Percentiles rank a stretch among this genome's conserved stretches.
Evolutionary conservation across 2,329 filamentous ascomycete genomes (phyloP).

Genomic region (Fusarium sulawesiense): DNA sequence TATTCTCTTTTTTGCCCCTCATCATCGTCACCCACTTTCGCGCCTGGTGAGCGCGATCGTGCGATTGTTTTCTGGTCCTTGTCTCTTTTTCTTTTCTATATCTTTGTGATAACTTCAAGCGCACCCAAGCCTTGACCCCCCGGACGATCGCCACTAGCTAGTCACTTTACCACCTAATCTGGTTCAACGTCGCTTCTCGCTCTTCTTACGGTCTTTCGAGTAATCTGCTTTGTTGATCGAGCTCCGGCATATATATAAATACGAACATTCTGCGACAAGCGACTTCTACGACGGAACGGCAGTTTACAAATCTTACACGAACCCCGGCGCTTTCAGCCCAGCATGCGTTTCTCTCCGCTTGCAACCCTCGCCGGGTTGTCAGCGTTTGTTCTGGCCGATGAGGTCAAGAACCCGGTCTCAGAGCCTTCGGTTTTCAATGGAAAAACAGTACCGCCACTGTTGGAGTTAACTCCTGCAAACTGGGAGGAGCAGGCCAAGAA

Average conservation of each 20-base stretch:
- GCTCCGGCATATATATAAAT: background rate
- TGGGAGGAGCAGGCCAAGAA: constrained; percentile 67
- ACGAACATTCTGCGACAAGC: background rate
- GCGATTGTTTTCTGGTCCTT: constrained; percentile 27
- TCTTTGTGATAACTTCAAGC: constrained; percentile 23
- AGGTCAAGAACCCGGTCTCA: constrained; percentile 49
- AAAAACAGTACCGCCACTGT: constrained; percentile 72
- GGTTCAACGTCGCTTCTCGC: constrained; percentile 13
- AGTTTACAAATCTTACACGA: constrained; percentile 9
- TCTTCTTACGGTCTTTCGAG: background rate
- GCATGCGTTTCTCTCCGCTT: constrained; percentile 53
- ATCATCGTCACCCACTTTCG: constrained; percentile 27
- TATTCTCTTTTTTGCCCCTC: constrained; percentile 29
- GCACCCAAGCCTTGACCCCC: constrained; percentile 8
- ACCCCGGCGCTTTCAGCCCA: constrained; percentile 28
- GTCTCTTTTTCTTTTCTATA: constrained; percentile 16
- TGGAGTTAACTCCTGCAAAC: constrained; percentile 68
- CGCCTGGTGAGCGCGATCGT: constrained; percentile 38
- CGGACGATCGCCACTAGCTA: constrained; percentile 36
- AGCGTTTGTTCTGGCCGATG: constrained; percentile 50
- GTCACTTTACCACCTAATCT: constrained; percentile 23
- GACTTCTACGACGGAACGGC: background rate
- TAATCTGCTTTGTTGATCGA: background rate
- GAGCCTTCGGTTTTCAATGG: constrained; percentile 72
- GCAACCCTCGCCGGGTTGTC: constrained; percentile 60